Conservation (phyloP, 495 filamentous ascomycete genomes). For the Clavariopsis aquatica region DNA sequence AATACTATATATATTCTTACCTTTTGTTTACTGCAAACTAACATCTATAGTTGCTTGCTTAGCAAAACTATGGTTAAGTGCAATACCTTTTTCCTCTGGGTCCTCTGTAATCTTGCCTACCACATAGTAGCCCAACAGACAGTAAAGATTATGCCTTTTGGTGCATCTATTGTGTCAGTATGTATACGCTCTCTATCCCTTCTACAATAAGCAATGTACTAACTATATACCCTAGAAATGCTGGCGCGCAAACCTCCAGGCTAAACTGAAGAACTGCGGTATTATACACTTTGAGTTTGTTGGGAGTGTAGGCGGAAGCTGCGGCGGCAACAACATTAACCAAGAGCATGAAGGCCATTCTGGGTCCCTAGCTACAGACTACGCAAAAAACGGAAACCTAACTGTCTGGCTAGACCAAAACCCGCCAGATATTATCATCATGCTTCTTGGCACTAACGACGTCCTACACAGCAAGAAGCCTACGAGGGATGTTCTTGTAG, state of each 20-base stretch:
- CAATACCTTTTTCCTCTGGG: too few species aligned
- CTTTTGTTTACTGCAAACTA: too few species aligned
- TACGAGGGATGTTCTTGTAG: slow-evolving; percentile 13
- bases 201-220: background rate
- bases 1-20: too few species aligned
- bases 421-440: slow-evolving; percentile 26
- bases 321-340: slow-evolving; percentile 21
- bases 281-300: slow-evolving; percentile 31
- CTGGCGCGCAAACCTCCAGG: slow-evolving; percentile 29
- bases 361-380: slow-evolving; percentile 14
- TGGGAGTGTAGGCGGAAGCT: slow-evolving; percentile 8
- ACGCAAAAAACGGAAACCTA: slow-evolving; percentile 18
- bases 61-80: too few species aligned
- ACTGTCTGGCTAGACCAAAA: slow-evolving; percentile 8
- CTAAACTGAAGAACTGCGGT: slow-evolving; percentile 15
- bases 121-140: too few species aligned
- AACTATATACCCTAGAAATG: slow-evolving; percentile 23
- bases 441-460: slow-evolving; percentile 34
- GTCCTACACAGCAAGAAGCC: slow-evolving; percentile 4
- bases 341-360: slow-evolving; percentile 30
- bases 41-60: too few species aligned
- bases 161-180: slow-evolving; percentile 31
- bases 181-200: background rate
- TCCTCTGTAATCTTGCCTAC: too few species aligned
- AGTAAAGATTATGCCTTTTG: slow-evolving; percentile 32